phyloP scores from a whole-genome alignment of 441 rosid species.

The Brassica balearica region DNA sequence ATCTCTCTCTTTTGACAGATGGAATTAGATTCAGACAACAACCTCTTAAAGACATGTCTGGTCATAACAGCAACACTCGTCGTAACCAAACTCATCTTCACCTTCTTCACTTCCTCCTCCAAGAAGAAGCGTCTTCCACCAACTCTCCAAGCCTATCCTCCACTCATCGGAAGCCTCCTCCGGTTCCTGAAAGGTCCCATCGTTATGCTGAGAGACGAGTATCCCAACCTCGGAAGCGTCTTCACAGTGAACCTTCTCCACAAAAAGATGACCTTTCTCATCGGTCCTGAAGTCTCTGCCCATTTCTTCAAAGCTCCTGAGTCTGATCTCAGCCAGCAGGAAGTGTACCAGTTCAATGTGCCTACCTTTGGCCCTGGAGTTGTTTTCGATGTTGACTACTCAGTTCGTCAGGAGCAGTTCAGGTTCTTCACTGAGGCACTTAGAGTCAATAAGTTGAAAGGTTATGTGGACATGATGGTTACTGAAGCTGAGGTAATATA shows the following conservation, averaged over 20 bases:
- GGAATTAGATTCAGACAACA: conserved; percentile 62
- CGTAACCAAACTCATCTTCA: conserved; percentile 74
- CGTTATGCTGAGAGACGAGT: conserved; percentile 90
- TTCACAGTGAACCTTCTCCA: conserved; percentile 80
- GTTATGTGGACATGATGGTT: conserved; percentile 99
- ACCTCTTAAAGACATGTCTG: conserved; percentile 64
- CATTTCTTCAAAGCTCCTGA: conserved; percentile 98
- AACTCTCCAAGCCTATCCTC: conserved; percentile 64
- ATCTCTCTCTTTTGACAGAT: background rate
- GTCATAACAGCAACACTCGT: conserved; percentile 72
- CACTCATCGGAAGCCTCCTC: conserved; percentile 72
- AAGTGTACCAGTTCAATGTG: conserved; percentile 96
- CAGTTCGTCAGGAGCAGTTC: conserved; percentile 95
- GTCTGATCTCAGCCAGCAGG: conserved; percentile 96
- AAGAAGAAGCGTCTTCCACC: conserved; percentile 86
- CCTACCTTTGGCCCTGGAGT: conserved; percentile 99
- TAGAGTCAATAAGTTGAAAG: conserved; percentile 82
- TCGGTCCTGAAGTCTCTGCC: conserved; percentile 97
- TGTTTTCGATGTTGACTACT: conserved; percentile 94
- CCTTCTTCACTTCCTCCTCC: conserved; percentile 60
- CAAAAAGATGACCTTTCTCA: conserved; percentile 88
- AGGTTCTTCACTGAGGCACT: conserved; percentile 95
- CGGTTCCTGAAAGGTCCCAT: conserved; percentile 89
- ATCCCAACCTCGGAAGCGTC: conserved; percentile 92
- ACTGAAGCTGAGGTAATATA: conserved; percentile 78